Base-by-base conservation (phyloP, 495 filamentous ascomycete species). In the Aspergillus affinis region DNA sequence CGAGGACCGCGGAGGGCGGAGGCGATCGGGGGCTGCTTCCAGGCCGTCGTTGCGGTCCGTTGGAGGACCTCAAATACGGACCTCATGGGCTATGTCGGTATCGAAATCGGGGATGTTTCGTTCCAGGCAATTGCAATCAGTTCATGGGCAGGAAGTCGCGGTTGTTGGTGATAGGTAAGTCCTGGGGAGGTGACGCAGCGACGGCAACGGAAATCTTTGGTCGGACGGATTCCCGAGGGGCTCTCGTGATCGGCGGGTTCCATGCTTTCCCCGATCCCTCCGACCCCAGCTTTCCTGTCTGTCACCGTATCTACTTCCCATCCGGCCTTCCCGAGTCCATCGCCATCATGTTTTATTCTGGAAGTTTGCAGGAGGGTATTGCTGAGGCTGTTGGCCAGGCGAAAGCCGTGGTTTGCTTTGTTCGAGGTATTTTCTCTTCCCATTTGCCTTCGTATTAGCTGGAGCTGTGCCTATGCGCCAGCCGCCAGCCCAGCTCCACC, bases 351-450 rank as follows among this genome's bases (percentile, higher is more conserved):
- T 98, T 97, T 74, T 94, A 88, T 66, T 57, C 86, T 52, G 93
- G 93, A 20, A 84, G 82, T 59, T 74, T 97, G 7, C 86, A 93
- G 65, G 84, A 86, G 54, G 93, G 90, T 51, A 93, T 98, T 65
- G 76, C 81, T 7, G 72, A 82, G 21, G 91, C 94, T 19, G 75
- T 97, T 12, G 82, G 83, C 52, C 76, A 90, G 67, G 66, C 71
- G 26, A 88, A 88, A 63, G 72, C 82, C 13, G 84, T 93, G 6
- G 81, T 82, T 49, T 91, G 89, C 69, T 90, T 93, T 73, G 81
- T 90, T 36, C 69, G 76, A 76, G 85, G 86, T 88, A 54, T 51
- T 82, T 68, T 69, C n/a, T 26, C 7, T 2, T 52, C 52, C 51
- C 51, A 79, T 57, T 75, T 5, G 27, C 82, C 45, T 20, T 29